These are phyloP conservation scores for Rhizoctonia solani DNA, from an alignment of 1,284 basidiomycete species.

Conservation along the genomic window DNA sequence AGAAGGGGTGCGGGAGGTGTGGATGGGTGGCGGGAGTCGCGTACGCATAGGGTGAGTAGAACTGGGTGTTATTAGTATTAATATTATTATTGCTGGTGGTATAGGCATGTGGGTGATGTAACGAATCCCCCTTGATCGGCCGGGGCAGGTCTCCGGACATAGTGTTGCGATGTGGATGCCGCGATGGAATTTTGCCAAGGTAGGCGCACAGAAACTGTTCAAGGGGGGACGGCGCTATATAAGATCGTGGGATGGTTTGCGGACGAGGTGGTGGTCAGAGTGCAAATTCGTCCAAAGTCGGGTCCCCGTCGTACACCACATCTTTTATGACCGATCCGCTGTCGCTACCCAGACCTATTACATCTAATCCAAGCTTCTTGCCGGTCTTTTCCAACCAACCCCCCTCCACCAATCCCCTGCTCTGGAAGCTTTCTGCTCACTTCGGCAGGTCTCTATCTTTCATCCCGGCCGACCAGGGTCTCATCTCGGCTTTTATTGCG, in stretches of 20 bases:
- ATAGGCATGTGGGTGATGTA: slow-evolving; percentile 19
- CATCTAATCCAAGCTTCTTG: not conserved
- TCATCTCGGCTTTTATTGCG: too few species aligned
- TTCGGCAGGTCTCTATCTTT: not conserved
- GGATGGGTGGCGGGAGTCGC: not conserved
- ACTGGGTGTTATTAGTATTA: not conserved
- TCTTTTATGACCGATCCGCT: not conserved
- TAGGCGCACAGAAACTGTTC: not conserved
- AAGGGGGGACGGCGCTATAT: not conserved
- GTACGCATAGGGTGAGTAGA: slow-evolving; percentile 7
- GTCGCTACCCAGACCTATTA: too few species aligned
- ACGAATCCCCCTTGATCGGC: slow-evolving; percentile 9
- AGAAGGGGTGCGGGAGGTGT: not conserved
- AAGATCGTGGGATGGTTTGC: not conserved
- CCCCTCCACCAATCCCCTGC: not conserved
- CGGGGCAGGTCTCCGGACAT: slow-evolving; percentile 28
- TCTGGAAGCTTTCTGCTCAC: not conserved
- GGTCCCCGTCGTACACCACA: not conserved
- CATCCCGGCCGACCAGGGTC: slow-evolving; percentile 4
- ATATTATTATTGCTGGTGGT: not conserved
- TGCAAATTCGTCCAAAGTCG: slow-evolving; percentile 23
- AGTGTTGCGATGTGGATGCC: slow-evolving; percentile 6
- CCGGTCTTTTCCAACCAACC: not conserved
- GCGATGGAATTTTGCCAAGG: not conserved
- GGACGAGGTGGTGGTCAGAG: not conserved